Base-by-base conservation (phyloP, 345 rosid species). In the Bruguiera gymnorhiza region DNA sequence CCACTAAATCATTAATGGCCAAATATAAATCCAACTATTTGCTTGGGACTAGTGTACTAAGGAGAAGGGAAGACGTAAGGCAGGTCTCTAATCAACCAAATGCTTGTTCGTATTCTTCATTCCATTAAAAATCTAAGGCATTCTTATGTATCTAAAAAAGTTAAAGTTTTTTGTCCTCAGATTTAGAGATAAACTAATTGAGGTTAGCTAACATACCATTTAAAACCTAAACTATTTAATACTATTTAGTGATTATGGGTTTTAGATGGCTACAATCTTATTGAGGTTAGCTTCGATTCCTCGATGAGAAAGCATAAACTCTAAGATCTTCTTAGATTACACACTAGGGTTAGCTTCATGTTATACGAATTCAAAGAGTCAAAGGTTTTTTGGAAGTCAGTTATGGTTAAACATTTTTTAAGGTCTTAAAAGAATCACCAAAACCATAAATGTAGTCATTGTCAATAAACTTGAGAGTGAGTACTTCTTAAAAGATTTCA, bases 181-280 rank as follows among this genome's bases (percentile, higher is more conserved):
- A 32, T 1, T 10, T 13, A 9, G 7, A 37, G 43, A 36, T 37
- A 37, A 60, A 30, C 2, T 27, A 13, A 1, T 16, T 34, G 1
- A 4, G 7, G 5, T 29, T 1, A 7, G 18, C 1, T 2, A 16
- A n/a, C 2, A 5, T 27, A 0, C 21, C 5, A 0, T 4, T 15
- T 0, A 37, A 9, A 16, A 1, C 23, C 3, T 66, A 24, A 1
- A 66, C 60, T 66, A 20, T 2, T 34, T 67, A 0, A 52, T 34
- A 30, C 16, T 4, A 5, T 15, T 31, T 3, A 30, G 32, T 0
- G 50, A 6, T 19, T 8, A 16, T 1, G 36, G 21, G 0, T 36
- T 13, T 1, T 54, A 0, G 8, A 32, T 52, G 29, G n/a, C 34
- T 10, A 4, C 0, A 1, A 55, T 32, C 16, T 59, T 69, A 0